Percentiles rank a stretch among this genome's conserved stretches.
phyloP scores from a whole-genome alignment of 305 asterid species.

The Solanum chacoense region DNA sequence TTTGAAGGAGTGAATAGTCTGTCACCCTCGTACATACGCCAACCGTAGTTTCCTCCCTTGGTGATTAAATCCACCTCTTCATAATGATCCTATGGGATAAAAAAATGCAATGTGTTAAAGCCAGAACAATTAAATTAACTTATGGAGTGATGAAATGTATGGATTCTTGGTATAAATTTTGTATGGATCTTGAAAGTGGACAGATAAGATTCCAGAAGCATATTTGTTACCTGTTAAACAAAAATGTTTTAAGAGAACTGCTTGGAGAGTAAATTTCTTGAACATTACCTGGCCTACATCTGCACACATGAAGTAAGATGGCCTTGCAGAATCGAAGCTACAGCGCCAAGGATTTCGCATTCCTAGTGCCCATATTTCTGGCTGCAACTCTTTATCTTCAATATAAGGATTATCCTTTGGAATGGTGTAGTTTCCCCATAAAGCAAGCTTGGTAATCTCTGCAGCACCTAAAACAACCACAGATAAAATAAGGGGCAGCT shows the following conservation, averaged over 20 bases:
- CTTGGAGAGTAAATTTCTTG: background rate
- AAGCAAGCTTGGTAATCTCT: slow-evolving; percentile 33
- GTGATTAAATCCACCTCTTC: slow-evolving; percentile 84
- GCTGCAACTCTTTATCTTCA: slow-evolving; percentile 41
- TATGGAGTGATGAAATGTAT: background rate
- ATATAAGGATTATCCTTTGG: slow-evolving; percentile 73
- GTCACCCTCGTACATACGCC: slow-evolving; percentile 71
- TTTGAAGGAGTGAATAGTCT: slow-evolving; percentile 18
- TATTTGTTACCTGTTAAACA: background rate
- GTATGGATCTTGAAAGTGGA: background rate
- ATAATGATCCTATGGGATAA: slow-evolving; percentile 40
- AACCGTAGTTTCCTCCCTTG: slow-evolving; percentile 80
- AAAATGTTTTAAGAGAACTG: background rate
- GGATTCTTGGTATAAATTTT: background rate
- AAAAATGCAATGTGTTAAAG: background rate
- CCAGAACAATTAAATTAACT: background rate
- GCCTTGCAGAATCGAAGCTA: slow-evolving; percentile 81
- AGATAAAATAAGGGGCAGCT: background rate
- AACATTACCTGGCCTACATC: slow-evolving; percentile 74
- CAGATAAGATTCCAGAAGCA: background rate
- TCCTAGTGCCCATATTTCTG: slow-evolving; percentile 86
- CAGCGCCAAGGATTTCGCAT: slow-evolving; percentile 97
- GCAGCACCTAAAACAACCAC: slow-evolving; percentile 33
- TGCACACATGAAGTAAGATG: slow-evolving; percentile 73
- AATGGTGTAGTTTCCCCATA: slow-evolving; percentile 89